Conservation (phyloP, 352 stramenopile species). For the Aphanomyces stellatus region DNA sequence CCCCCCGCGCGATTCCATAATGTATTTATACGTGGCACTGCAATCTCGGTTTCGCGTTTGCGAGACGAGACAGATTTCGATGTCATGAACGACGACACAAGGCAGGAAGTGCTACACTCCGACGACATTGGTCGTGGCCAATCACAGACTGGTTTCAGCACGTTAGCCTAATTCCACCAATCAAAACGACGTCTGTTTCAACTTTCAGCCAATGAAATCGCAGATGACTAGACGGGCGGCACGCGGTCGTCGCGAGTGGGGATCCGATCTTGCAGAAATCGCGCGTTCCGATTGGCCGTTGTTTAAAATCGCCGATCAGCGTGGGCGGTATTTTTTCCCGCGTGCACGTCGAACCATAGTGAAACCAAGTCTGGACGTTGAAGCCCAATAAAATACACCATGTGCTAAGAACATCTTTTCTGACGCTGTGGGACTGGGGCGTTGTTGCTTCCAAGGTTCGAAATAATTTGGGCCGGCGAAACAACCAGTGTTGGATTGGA, state of each 20-base stretch:
- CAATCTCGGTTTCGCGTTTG: neutral
- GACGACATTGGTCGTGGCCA: neutral
- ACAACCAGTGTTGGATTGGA: neutral
- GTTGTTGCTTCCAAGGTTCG: too few relatives aligned
- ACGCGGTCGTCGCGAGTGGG: neutral
- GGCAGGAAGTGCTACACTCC: neutral
- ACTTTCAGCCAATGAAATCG: too few relatives aligned
- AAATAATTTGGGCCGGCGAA: too few relatives aligned
- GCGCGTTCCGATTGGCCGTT: neutral
- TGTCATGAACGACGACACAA: neutral
- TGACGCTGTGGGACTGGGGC: too few relatives aligned
- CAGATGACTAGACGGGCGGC: neutral
- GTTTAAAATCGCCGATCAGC: neutral
- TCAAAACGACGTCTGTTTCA: too few relatives aligned
- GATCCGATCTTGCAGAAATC: neutral
- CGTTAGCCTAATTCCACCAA: neutral
- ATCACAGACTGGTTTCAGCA: neutral
- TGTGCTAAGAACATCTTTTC: too few relatives aligned
- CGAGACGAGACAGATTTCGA: neutral
- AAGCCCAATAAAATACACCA: too few relatives aligned
- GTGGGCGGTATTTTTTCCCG: neutral
- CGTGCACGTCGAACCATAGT: too few relatives aligned
- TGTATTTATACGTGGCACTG: too few relatives aligned
- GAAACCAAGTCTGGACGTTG: too few relatives aligned
- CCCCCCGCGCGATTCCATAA: too few relatives aligned